phyloP scores from a whole-genome alignment of 2,329 filamentous ascomycete genomes.

The Byssothecium circinans region DNA sequence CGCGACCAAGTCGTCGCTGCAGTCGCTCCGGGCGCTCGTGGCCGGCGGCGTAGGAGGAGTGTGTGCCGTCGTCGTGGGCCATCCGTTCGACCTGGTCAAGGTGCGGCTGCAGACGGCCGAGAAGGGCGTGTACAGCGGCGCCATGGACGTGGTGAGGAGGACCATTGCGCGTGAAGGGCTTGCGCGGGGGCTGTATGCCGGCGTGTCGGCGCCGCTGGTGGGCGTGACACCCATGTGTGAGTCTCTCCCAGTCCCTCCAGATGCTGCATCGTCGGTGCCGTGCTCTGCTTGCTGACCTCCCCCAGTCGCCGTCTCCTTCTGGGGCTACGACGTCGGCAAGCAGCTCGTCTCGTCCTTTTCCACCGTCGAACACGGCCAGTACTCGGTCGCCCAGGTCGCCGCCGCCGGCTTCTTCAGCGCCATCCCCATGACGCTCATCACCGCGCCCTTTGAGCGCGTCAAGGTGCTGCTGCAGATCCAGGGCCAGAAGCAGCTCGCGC shows the following conservation, averaged over 20 bases:
- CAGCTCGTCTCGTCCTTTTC: slow-evolving; percentile 73
- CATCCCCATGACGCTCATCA: slow-evolving; percentile 95
- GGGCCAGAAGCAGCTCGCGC: slow-evolving; percentile 80
- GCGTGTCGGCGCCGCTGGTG: slow-evolving; percentile 89
- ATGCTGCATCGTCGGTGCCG: background rate
- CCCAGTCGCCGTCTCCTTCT: slow-evolving; percentile 67
- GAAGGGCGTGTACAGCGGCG: slow-evolving; percentile 85
- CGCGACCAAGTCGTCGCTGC: slow-evolving; percentile 57
- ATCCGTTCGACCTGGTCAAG: slow-evolving; percentile 97
- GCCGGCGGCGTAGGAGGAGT: slow-evolving; percentile 92
- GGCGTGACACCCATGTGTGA: slow-evolving; percentile 99
- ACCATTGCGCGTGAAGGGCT: slow-evolving; percentile 86
- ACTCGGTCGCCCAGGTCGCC: slow-evolving; percentile 83
- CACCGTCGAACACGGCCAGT: slow-evolving; percentile 67
- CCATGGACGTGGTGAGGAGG: slow-evolving; percentile 88
- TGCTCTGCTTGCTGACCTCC: background rate
- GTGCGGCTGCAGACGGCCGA: slow-evolving; percentile 96
- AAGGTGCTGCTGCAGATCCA: slow-evolving; percentile 99
- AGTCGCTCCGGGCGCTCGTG: slow-evolving; percentile 75
- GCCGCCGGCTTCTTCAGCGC: slow-evolving; percentile 92
- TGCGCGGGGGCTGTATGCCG: slow-evolving; percentile 82
- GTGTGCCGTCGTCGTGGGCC: slow-evolving; percentile 88
- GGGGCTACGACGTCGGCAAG: slow-evolving; percentile 95
- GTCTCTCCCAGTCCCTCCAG: slow-evolving; percentile 44
- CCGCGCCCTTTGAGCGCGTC: slow-evolving; percentile 97